Evolutionary conservation across 2,329 filamentous ascomycete genomes (phyloP).

Genomic region (Fusarium tanahbumbuense): DNA sequence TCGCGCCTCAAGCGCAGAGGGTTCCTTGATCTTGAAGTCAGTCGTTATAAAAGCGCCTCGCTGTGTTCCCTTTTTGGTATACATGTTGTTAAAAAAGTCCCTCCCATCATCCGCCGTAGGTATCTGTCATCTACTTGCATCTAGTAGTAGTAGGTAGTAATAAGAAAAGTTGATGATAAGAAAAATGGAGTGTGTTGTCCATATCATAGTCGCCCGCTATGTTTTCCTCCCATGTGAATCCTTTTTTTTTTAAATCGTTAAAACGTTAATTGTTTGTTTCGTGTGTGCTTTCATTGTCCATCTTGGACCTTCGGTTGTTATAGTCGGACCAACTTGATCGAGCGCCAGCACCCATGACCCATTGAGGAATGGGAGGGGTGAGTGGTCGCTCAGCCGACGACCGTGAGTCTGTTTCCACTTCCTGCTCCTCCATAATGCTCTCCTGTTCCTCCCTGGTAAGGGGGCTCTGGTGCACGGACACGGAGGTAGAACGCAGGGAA

Average conservation of each 20-base stretch:
- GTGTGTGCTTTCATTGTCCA: conserved; percentile 23
- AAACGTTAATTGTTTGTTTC: conserved; percentile 20
- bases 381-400: conserved; percentile 58
- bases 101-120: conserved; percentile 5
- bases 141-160: background rate
- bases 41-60: conserved; percentile 36
- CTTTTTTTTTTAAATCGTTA: conserved; percentile 29
- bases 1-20: conserved; percentile 31
- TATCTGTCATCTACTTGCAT: conserved; percentile 8
- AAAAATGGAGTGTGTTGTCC: conserved; percentile 34
- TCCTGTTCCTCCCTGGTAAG: conserved; percentile 56
- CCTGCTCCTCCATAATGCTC: conserved; percentile 38
- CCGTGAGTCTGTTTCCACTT: conserved; percentile 37
- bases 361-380: conserved; percentile 71
- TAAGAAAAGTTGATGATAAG: conserved; percentile 10
- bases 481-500: conserved; percentile 67
- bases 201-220: conserved; percentile 38
- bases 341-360: conserved; percentile 66
- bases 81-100: conserved; percentile 20
- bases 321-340: conserved; percentile 63
- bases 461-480: conserved; percentile 59
- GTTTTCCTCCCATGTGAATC: conserved; percentile 12
- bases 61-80: conserved; percentile 38
- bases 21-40: conserved; percentile 19
- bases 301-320: conserved; percentile 52